Base-by-base conservation (phyloP, 345 rosid genomes). In the Microcos paniculata region DNA sequence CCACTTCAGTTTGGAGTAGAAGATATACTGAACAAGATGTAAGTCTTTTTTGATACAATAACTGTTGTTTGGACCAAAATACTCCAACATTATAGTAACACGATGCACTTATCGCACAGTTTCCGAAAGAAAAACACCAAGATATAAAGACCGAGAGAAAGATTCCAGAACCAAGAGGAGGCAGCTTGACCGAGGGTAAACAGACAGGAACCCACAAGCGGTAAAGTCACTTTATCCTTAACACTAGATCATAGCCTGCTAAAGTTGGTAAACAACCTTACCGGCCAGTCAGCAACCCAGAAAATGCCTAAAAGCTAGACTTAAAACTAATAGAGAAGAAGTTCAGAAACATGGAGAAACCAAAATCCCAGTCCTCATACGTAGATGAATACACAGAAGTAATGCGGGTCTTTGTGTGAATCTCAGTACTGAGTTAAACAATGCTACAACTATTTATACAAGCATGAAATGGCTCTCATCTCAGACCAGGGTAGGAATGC, bases 201-300 rank as follows among this genome's bases (percentile, higher is more conserved):
- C 40, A 59, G 38, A 59, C n/a, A 59, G 35, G 6, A 61, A 62
- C 3, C 43, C 67, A 33, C 19, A 26, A 68, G 57, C 40, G 57
- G 7, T 1, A 45, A 46, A 43, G 15, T 40, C 31, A 48, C 57
- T 42, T 48, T 28, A 14, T 28, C 38, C 38, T 48, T 30, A 28
- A 35, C n/a, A n/a, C n/a, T 16, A 45, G 55, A 49, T 14, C 19
- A 68, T 6, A 45, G 14, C 40, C 45, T 40, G 35, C 52, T 63
- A 45, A 66, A 73, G 77, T 46, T 65, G 77, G 74, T 40, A n/a
- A 53, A 45, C 31, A 52, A 14, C 23, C 70, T 76, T 28, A 42
- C 71, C 55, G 30, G 24, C 26, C n/a, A 53, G 62, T 67, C 19
- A 33, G 62, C 19, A 66, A 73, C 53, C 19, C 58, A 16, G 73